These are phyloP conservation scores for Naegleria fowleri DNA, from an alignment of 208 protist species.

Conservation along the genomic window DNA sequence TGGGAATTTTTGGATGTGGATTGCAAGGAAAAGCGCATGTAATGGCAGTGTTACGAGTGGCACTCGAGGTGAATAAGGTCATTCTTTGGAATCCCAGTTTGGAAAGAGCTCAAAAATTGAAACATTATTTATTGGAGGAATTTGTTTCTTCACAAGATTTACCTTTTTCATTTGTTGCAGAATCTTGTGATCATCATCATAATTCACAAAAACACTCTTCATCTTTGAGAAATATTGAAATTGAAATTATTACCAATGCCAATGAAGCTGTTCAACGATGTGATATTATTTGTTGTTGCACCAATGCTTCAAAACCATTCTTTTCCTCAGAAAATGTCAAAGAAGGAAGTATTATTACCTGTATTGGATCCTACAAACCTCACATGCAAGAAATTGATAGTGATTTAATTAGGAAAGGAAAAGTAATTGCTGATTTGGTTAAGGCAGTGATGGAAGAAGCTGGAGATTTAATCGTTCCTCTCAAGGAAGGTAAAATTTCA, in stretches of 20 bases:
- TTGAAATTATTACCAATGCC: not conserved
- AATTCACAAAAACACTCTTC: not conserved
- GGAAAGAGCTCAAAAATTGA: not conserved
- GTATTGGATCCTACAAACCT: not conserved
- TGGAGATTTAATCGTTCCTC: constrained; percentile 2
- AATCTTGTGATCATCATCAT: too few relatives aligned
- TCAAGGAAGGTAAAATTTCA: not conserved
- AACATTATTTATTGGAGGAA: not conserved
- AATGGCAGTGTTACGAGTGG: not conserved
- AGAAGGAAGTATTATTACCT: not conserved
- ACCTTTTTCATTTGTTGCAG: not conserved
- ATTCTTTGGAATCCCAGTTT: not conserved
- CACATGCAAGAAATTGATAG: constrained; percentile 13
- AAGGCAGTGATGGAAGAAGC: not conserved
- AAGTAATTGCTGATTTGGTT: not conserved
- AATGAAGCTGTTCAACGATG: not conserved
- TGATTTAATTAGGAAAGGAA: not conserved
- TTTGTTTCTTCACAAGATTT: not conserved
- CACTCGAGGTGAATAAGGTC: not conserved
- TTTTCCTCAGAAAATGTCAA: not conserved
- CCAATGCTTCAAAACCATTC: not conserved
- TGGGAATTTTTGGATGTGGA: not conserved
- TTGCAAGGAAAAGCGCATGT: not conserved
- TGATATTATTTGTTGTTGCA: not conserved
- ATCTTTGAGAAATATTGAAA: not conserved